These are phyloP conservation scores for Penicillium janthinellum DNA, from an alignment of 2,329 filamentous ascomycete genomes.

Conservation along the genomic window DNA sequence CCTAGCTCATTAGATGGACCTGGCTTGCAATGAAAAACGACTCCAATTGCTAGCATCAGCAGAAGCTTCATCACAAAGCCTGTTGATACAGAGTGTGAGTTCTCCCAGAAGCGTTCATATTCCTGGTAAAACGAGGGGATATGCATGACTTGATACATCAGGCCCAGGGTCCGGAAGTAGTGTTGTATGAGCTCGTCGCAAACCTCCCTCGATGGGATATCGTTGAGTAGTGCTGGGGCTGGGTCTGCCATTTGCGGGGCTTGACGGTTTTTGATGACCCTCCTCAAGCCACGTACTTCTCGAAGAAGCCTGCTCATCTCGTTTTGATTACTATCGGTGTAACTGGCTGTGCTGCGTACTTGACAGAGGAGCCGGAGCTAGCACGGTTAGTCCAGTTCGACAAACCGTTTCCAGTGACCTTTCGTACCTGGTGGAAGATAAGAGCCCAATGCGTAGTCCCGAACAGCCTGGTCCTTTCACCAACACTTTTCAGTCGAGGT, in stretches of 20 bases:
- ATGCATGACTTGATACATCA: slow-evolving; percentile 38
- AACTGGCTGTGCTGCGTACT: slow-evolving; percentile 10
- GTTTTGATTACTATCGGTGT: slow-evolving; percentile 12
- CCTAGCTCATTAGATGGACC: slow-evolving; percentile 13
- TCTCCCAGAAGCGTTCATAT: slow-evolving; percentile 33
- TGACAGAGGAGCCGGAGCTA: slow-evolving; percentile 19
- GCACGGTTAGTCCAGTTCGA: not conserved
- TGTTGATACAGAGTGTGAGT: slow-evolving; percentile 21
- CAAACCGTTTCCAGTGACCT: not conserved
- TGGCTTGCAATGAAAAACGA: slow-evolving; percentile 24
- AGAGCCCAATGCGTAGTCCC: slow-evolving; percentile 21
- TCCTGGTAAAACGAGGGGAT: slow-evolving; percentile 37
- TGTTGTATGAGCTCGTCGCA: slow-evolving; percentile 28
- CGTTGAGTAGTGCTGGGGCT: slow-evolving; percentile 21
- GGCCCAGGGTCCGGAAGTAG: slow-evolving; percentile 34
- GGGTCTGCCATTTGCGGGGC: slow-evolving; percentile 21
- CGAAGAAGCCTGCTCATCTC: slow-evolving; percentile 17
- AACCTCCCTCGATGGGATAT: slow-evolving; percentile 20
- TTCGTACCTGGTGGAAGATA: slow-evolving; percentile 18
- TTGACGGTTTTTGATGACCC: slow-evolving; percentile 24
- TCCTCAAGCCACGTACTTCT: slow-evolving; percentile 23
- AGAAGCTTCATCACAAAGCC: slow-evolving; percentile 33
- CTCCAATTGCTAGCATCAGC: slow-evolving; percentile 38
- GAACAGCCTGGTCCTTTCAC: slow-evolving; percentile 13
- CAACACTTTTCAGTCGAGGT: slow-evolving; percentile 13